Conservation (phyloP, 441 rosid species). For the Populus hybrid region DNA sequence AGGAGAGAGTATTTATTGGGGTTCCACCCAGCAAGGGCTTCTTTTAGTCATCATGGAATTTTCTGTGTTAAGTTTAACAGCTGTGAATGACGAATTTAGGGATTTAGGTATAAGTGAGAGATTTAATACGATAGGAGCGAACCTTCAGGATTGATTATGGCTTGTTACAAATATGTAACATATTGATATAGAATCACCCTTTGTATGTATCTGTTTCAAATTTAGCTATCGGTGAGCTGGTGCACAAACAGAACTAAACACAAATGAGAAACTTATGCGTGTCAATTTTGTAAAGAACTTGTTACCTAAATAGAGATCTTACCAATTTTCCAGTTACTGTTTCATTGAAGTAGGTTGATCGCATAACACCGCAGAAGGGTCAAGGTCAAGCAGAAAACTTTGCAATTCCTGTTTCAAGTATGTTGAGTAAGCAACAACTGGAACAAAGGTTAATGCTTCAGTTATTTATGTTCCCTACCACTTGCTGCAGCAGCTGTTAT, state of each 20-base stretch:
- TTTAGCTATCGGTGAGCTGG: background rate
- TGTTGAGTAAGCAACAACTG: background rate
- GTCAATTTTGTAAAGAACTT: background rate
- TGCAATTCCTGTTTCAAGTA: background rate
- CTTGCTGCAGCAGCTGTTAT: background rate
- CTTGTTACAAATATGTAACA: too few relatives aligned
- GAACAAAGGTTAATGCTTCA: background rate
- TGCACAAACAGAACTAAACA: background rate
- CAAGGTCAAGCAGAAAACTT: background rate
- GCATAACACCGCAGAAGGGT: background rate
- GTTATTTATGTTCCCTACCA: background rate
- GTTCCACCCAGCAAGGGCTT: background rate
- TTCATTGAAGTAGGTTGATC: background rate
- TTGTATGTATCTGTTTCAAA: background rate
- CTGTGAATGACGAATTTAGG: too few relatives aligned
- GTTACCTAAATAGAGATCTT: background rate
- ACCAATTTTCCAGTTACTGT: background rate
- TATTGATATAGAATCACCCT: background rate
- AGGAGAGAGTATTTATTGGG: background rate
- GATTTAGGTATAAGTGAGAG: background rate
- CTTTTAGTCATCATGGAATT: background rate
- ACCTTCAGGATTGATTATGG: background rate
- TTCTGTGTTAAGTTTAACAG: background rate
- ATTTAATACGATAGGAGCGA: background rate
- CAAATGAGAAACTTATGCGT: background rate